Base-by-base conservation (phyloP, 257 asterid genomes). In the Thymus quinquecostatus region DNA sequence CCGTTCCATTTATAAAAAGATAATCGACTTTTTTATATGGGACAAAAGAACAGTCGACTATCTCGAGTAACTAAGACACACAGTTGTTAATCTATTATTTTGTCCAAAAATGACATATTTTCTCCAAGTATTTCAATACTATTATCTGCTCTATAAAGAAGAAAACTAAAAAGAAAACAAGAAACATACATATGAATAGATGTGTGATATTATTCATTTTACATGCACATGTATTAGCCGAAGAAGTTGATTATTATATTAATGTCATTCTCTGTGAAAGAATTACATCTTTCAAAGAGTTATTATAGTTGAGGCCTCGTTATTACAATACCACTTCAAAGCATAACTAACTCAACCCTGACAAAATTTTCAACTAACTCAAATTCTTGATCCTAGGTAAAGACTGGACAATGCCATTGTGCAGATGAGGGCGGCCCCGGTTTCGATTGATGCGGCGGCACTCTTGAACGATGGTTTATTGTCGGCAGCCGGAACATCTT, bases 341-440 rank as follows among this genome's bases (percentile, higher is more conserved):
- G 30, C 41, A 54, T 2, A 56, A 29, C 36, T 5, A 56, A 56
- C 61, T 28, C 3, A 56, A 56, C 40, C 64, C 64, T 58, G 6
- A 5, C 64, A 59, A 59, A 33, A 59, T 5, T 59, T 59, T 6
- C 44, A 21, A 58, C 10, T 48, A 12, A 13, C 51, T 12, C 77
- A 79, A 51, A 74, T 41, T 29, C 59, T 77, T 29, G 73, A 68
- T 62, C 74, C 72, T 44, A 79, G 72, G 68, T 41, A 60, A 29
- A 71, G 53, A 30, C 57, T 50, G 27, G 87, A 67, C 28, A 68
- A 58, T 30, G 32, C 77, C 66, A 71, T 51, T 53, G 72, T 40
- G 36, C 56, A 61, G 4, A 73, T 54, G 8, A 62, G 38, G 29
- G 33, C 60, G 1, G 70, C 27, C 14, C 78, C 67, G 3, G 45